phyloP scores from a whole-genome alignment of 208 protist genomes.

The Spongospora subterranea region DNA sequence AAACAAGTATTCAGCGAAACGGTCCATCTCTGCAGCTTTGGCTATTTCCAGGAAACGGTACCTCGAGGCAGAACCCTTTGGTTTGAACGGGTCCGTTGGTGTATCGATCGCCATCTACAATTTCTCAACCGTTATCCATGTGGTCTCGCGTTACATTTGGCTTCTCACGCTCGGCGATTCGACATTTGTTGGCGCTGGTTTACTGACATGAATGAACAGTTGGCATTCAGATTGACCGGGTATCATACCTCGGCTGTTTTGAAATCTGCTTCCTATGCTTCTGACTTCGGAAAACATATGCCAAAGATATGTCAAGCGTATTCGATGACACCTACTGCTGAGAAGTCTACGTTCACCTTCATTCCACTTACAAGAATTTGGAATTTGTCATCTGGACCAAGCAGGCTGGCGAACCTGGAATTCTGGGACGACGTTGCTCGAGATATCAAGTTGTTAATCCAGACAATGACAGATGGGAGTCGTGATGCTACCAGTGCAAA shows the following conservation, averaged over 20 bases:
- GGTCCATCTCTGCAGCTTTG: slow-evolving; percentile 21
- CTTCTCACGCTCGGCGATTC: slow-evolving; percentile 39
- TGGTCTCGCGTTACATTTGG: slow-evolving; percentile 52
- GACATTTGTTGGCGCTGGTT: slow-evolving; percentile 50
- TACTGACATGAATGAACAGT: not conserved
- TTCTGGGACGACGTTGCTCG: slow-evolving; percentile 44
- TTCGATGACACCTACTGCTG: slow-evolving; percentile 18
- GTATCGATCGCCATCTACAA: slow-evolving; percentile 24
- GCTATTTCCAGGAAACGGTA: not conserved
- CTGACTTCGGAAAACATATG: slow-evolving; percentile 5
- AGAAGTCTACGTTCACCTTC: slow-evolving; percentile 53
- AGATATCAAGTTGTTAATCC: not conserved
- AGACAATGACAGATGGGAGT: not conserved
- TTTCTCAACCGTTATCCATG: slow-evolving; percentile 52
- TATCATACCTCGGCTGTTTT: slow-evolving; percentile 40
- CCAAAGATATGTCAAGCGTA: slow-evolving; percentile 1
- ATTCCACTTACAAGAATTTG: slow-evolving; percentile 6
- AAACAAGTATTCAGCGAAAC: slow-evolving; percentile 48
- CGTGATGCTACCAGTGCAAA: not conserved
- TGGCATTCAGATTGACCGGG: slow-evolving; percentile 14
- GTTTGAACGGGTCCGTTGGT: slow-evolving; percentile 1
- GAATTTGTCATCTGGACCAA: slow-evolving; percentile 10
- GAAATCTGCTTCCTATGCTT: slow-evolving; percentile 12
- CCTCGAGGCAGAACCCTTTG: not conserved
- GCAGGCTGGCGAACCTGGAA: not conserved